Evolutionary conservation across 208 protist genomes (phyloP).

Genomic region (Acanthamoeba lenticulata): DNA sequence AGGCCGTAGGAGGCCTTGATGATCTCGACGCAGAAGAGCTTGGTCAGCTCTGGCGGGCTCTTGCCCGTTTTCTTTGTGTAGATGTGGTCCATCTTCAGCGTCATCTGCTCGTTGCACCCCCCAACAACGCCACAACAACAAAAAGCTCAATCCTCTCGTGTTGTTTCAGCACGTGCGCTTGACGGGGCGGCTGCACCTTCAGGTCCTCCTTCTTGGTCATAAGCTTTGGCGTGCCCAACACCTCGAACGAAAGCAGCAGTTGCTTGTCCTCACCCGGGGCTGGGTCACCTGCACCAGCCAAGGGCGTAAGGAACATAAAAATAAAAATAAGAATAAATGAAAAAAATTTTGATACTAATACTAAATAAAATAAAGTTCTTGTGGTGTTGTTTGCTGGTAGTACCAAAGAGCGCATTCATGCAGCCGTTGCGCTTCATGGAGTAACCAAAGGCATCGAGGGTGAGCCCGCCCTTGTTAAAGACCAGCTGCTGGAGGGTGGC

Average conservation of each 20-base stretch:
- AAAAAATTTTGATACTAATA: too few relatives aligned
- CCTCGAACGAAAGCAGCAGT: conserved; percentile 29
- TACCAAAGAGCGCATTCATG: conserved; percentile 55
- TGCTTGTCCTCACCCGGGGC: conserved; percentile 27
- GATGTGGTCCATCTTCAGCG: conserved; percentile 14
- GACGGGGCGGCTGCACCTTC: conserved; percentile 27
- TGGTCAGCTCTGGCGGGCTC: neutral
- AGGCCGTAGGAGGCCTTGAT: conserved; percentile 28
- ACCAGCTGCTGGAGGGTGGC: conserved; percentile 36
- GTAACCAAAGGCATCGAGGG: conserved; percentile 48
- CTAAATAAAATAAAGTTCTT: too few relatives aligned
- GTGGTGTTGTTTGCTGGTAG: too few relatives aligned
- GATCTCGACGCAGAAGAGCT: conserved; percentile 15
- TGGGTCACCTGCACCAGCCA: neutral
- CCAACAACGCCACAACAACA: neutral
- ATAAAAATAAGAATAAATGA: neutral
- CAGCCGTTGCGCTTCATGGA: conserved; percentile 11
- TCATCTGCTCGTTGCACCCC: neutral
- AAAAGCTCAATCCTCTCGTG: neutral
- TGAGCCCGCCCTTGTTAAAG: conserved; percentile 46
- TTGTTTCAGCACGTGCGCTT: too few relatives aligned
- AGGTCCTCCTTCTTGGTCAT: neutral
- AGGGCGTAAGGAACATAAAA: neutral
- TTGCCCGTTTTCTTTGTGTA: conserved; percentile 34
- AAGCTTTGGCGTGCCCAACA: conserved; percentile 40